Percentiles rank a stretch among this genome's conserved stretches.
Conservation (phyloP, 2,329 filamentous ascomycete genomes). For the Phialophora verrucosa region DNA sequence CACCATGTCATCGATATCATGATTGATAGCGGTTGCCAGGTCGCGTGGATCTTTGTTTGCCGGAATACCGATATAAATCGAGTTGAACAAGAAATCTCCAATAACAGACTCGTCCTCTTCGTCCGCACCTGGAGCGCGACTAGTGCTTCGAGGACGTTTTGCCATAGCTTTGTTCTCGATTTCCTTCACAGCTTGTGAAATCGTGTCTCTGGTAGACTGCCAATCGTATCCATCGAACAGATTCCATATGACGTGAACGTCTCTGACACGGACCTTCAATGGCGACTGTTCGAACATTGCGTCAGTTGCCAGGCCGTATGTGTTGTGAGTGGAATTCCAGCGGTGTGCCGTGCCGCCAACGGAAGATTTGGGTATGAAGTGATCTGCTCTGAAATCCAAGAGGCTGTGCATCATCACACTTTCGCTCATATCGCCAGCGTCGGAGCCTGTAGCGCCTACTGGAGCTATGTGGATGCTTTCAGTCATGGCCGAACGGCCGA, state of each 20-base stretch:
- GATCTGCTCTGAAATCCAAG: conserved; percentile 77
- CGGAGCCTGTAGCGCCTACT: conserved; percentile 61
- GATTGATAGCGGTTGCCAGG: conserved; percentile 82
- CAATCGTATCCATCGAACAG: conserved; percentile 98
- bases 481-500: conserved; percentile 45
- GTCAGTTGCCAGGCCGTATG: conserved; percentile 70
- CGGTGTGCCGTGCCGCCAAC: conserved; percentile 72
- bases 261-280: conserved; percentile 76
- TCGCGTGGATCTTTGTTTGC: conserved; percentile 83
- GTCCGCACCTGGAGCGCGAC: conserved; percentile 60
- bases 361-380: conserved; percentile 70
- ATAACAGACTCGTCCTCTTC: conserved; percentile 83
- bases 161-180: conserved; percentile 84
- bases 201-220: conserved; percentile 82
- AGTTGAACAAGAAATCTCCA: conserved; percentile 96
- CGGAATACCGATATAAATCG: conserved; percentile 94
- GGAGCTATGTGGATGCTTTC: conserved; percentile 48
- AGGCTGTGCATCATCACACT: conserved; percentile 42
- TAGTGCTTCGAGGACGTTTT: conserved; percentile 65
- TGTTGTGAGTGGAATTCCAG: conserved; percentile 80
- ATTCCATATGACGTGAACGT: conserved; percentile 96
- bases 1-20: conserved; percentile 79
- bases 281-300: conserved; percentile 69
- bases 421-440: conserved; percentile 41
- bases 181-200: conserved; percentile 84